phyloP scores from a whole-genome alignment of 345 rosid genomes.

The Hibiscus mutabilis region DNA sequence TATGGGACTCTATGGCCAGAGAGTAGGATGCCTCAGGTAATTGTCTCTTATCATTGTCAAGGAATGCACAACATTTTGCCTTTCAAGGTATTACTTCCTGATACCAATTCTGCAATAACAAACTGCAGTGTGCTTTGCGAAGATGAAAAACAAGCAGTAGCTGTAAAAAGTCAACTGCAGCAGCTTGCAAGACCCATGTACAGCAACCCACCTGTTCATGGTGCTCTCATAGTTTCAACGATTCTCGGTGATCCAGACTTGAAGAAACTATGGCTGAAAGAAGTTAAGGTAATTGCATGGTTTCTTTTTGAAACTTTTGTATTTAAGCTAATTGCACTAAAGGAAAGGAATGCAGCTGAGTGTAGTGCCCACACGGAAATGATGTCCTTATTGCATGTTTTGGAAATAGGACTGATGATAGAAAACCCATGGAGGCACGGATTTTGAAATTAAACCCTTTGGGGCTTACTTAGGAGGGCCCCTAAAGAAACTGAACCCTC shows the following conservation, averaged over 20 bases:
- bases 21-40: constrained; percentile 97
- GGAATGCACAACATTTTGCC: not conserved
- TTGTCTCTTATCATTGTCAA: not conserved
- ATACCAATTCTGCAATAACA: not conserved
- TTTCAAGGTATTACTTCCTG: not conserved
- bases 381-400: not conserved
- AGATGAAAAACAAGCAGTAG: constrained; percentile 69
- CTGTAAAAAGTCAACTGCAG: constrained; percentile 93
- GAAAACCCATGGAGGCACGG: not conserved
- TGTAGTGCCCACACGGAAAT: not conserved
- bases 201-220: constrained; percentile 94
- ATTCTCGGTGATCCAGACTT: constrained; percentile 70
- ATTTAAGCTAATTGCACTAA: not conserved
- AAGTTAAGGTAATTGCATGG: constrained; percentile 60
- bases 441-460: not conserved
- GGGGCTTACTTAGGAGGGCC: not conserved
- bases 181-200: constrained; percentile 97
- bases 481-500: not conserved
- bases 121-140: constrained; percentile 73
- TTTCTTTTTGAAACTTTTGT: not conserved
- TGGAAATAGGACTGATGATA: not conserved
- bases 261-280: constrained; percentile 83
- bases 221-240: constrained; percentile 74
- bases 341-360: not conserved
- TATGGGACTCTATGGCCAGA: constrained; percentile 99